phyloP scores from a whole-genome alignment of 768 basidiomycete genomes.

The Phanerodontia chrysosporium region DNA sequence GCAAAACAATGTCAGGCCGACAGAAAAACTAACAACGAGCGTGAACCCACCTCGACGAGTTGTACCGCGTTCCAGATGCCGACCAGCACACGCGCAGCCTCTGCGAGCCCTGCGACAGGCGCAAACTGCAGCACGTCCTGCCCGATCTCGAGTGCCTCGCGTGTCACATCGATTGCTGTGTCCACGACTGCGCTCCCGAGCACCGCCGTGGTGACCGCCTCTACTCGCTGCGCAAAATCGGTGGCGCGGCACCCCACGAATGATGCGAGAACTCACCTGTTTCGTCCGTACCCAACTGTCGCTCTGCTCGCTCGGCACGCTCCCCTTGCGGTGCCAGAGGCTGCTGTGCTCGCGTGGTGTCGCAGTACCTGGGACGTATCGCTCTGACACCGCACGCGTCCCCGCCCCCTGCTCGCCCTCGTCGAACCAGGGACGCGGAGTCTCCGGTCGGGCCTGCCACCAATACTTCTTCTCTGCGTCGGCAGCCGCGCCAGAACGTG shows the following conservation, averaged over 20 bases:
- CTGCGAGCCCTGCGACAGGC: slow-evolving; percentile 52
- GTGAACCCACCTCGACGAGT: slow-evolving; percentile 57
- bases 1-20: background rate
- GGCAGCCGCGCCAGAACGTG: background rate
- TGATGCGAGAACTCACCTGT: slow-evolving; percentile 16
- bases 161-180: slow-evolving; percentile 35
- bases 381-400: background rate
- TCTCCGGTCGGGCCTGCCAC: background rate
- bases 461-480: background rate
- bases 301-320: slow-evolving; percentile 24
- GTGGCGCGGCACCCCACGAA: too few relatives aligned
- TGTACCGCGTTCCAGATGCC: slow-evolving; percentile 64
- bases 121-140: slow-evolving; percentile 44
- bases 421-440: background rate
- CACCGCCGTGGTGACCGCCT: background rate
- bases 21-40: background rate
- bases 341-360: background rate
- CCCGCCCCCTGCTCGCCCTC: background rate
- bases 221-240: background rate
- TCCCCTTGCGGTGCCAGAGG: slow-evolving; percentile 1
- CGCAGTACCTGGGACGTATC: background rate
- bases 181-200: slow-evolving; percentile 34
- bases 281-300: slow-evolving; percentile 26
- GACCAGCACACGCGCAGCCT: slow-evolving; percentile 48
- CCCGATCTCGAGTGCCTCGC: slow-evolving; percentile 40